Evolutionary conservation across 2,329 filamentous ascomycete genomes (phyloP), one percentile per base, ranked within the genome.

Genomic region (Ophiocordyceps sinensis): DNA sequence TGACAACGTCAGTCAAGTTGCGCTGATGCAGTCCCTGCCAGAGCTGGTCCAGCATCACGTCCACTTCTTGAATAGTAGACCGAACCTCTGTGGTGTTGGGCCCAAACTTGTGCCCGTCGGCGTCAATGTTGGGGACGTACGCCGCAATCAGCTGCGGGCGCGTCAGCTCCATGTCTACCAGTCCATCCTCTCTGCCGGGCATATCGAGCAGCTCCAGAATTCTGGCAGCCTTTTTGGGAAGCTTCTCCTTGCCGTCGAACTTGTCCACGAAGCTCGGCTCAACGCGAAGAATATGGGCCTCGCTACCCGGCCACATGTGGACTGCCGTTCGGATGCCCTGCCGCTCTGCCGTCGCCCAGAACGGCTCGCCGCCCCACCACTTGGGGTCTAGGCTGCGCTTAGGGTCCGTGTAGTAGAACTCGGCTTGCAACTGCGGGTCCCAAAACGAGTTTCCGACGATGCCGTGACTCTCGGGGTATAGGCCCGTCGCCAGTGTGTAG

Each of bases 271-370:
- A 85, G 10, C 77, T 79, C 3, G 88, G 85, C 47, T 88, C 79
- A 15, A 79, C 67, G n/a, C 71, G 68, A 12, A 77, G 70, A 45
- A 94, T 82, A 57, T 86, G 80, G 6, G 88, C 88, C 63, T 98
- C 91, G 36, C 85, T 93, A 2, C 91, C 91, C 2, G 91, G 91
- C 91, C 91, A 98, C 91, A 98, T 98, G 58, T 98, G 91, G 23
- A 98, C 78, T 1, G 86, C 91, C 28, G 80, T 78, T 43, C 76
- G 75, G 28, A 93, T 68, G 6, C 82, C 82, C 50, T 86, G 82
- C 43, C 75, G 76, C 64, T 96, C 91, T 5, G 89, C 89, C 1
- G 89, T 93, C 23, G 82, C 81, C 91, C 91, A 98, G 28, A 98
- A 70, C 0, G 91, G 91, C 57, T 96, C 87, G 3, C 87, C 91